A percentile compares a stretch with the other conserved stretches of the same genome.
Conservation (phyloP, 2,329 filamentous ascomycete species). For the Aspergillus sp. region DNA sequence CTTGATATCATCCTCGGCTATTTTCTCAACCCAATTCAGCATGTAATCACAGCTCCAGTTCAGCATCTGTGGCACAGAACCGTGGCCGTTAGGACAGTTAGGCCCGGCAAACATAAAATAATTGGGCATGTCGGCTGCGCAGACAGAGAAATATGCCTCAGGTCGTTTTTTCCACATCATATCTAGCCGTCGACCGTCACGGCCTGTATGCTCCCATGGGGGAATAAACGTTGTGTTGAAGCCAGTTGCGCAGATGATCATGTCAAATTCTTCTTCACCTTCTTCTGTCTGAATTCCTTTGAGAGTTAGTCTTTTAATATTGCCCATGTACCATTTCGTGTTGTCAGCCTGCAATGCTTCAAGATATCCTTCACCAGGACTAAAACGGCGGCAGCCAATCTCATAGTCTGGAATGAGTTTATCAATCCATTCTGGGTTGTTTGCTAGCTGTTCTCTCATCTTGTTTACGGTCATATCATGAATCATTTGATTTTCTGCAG, state of each 20-base stretch:
- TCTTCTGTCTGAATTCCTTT: constrained; percentile 15
- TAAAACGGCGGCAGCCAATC: constrained; percentile 24
- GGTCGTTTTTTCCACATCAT: constrained; percentile 18
- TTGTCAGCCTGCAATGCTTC: constrained; percentile 21
- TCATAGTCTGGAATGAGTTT: constrained; percentile 19
- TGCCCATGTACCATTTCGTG: constrained; percentile 11
- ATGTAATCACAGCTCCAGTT: constrained; percentile 19
- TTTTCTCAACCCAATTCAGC: constrained; percentile 22
- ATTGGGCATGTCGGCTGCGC: constrained; percentile 19
- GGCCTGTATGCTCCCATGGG: constrained; percentile 29
- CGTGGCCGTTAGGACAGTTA: constrained; percentile 17
- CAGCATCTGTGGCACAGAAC: constrained; percentile 11
- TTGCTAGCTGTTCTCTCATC: constrained; percentile 15
- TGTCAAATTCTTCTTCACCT: constrained; percentile 19
- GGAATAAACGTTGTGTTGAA: constrained; percentile 37
- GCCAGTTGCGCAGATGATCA: constrained; percentile 37
- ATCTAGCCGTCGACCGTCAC: constrained; percentile 12
- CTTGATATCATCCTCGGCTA: constrained; percentile 14
- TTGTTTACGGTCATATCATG: neutral
- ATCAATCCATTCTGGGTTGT: constrained; percentile 11
- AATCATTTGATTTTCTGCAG: constrained; percentile 5
- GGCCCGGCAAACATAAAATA: constrained; percentile 26
- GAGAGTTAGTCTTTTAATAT: constrained; percentile 17
- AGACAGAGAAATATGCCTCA: constrained; percentile 18
- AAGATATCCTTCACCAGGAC: constrained; percentile 23